A percentile compares a stretch with the other conserved stretches of the same genome.
These are phyloP conservation scores for Hygrocybe punicea DNA, from an alignment of 768 basidiomycete species.

Conservation along the genomic window DNA sequence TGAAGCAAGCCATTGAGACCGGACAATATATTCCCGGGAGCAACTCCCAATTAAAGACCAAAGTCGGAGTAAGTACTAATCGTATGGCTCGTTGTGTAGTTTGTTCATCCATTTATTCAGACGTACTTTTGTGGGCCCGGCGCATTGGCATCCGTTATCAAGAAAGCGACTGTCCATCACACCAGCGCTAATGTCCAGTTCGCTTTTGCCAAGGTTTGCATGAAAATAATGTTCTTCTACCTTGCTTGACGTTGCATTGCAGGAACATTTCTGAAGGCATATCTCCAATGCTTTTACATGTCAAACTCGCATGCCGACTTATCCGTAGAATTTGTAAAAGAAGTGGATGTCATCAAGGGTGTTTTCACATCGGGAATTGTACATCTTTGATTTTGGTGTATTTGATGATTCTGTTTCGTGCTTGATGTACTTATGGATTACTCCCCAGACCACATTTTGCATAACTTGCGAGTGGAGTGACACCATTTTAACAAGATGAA, in stretches of 20 bases:
- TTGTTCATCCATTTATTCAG: slow-evolving; percentile 33
- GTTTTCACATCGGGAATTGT: too few relatives aligned
- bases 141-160: slow-evolving; percentile 70
- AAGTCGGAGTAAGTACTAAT: slow-evolving; percentile 63
- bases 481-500: too few relatives aligned
- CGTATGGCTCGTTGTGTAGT: slow-evolving; percentile 2
- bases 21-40: slow-evolving; percentile 80
- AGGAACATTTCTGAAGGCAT: slow-evolving; percentile 58
- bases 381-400: too few relatives aligned
- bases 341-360: too few relatives aligned
- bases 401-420: too few relatives aligned
- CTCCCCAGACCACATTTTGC: too few relatives aligned
- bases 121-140: slow-evolving; percentile 90
- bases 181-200: slow-evolving; percentile 61
- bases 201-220: slow-evolving; percentile 69
- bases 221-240: slow-evolving; percentile 2
- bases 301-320: too few relatives aligned
- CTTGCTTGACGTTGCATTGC: slow-evolving; percentile 7
- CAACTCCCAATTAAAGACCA: slow-evolving; percentile 76
- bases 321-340: too few relatives aligned
- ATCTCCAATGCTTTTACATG: too few relatives aligned
- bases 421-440: too few relatives aligned
- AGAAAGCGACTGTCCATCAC: slow-evolving; percentile 60
- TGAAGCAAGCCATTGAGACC: slow-evolving; percentile 73
- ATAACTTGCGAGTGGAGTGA: too few relatives aligned